Conservation (phyloP, 495 filamentous ascomycete species). For the Hyphodiscus hymeniophilus region DNA sequence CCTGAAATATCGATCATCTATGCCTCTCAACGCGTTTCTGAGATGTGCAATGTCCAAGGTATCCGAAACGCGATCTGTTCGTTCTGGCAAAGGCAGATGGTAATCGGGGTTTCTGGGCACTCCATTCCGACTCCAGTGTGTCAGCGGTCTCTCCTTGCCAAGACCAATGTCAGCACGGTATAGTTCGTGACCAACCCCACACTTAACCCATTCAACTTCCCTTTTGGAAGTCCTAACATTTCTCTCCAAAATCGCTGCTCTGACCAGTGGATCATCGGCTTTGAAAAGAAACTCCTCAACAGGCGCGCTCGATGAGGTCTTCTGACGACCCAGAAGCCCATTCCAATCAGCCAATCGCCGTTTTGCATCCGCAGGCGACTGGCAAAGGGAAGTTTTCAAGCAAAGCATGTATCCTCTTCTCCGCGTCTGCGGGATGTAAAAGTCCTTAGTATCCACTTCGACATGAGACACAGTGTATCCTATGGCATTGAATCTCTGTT, state of each 20-base stretch:
- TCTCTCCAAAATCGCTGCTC: constrained; percentile 17
- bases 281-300: constrained; percentile 52
- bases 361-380: too few relatives aligned
- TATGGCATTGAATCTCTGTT: constrained; percentile 39
- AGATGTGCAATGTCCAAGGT: constrained; percentile 57
- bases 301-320: constrained; percentile 53
- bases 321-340: constrained; percentile 39
- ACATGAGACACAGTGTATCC: constrained; percentile 44
- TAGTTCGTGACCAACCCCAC: constrained; percentile 46
- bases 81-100: background rate
- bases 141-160: constrained; percentile 46
- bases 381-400: background rate
- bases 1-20: constrained; percentile 59
- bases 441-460: constrained; percentile 62
- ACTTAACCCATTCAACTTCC: constrained; percentile 47
- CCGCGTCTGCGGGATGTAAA: constrained; percentile 74
- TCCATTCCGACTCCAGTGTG: constrained; percentile 45
- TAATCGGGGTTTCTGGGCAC: constrained; percentile 45
- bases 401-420: constrained; percentile 64
- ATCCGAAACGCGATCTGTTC: constrained; percentile 55
- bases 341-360: too few relatives aligned
- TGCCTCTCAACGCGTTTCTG: constrained; percentile 31
- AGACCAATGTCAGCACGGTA: constrained; percentile 38
- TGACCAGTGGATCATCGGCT: constrained; percentile 33
- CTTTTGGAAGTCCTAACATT: constrained; percentile 9